Evolutionary conservation across 2,329 filamentous ascomycete species (phyloP), one percentile per base, ranked within the genome.

Genomic region (Periconia digitata): DNA sequence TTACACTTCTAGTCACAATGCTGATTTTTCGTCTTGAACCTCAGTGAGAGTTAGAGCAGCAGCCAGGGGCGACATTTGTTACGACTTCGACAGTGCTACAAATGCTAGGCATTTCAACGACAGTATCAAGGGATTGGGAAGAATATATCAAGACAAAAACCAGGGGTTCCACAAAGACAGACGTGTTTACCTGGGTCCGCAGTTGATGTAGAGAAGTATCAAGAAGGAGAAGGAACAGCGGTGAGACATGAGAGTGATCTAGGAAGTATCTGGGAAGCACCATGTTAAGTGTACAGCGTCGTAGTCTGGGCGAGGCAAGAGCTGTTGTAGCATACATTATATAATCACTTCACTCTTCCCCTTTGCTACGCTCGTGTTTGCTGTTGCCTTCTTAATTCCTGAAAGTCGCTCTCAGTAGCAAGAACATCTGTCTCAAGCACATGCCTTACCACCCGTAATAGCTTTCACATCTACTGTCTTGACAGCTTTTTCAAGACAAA

Each of bases 21-120:
- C n/a, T n/a, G n/a, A n/a, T n/a, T n/a, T 32, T n/a, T n/a, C n/a
- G n/a, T n/a, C n/a, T n/a, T n/a, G n/a, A n/a, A n/a, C n/a, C n/a
- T n/a, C n/a, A n/a, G n/a, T 58, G 21, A 43, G 58, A 20, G 59
- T 61, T 16, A 35, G 57, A 2, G 60, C 57, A 3, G 56, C 59
- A 15, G 39, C 40, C 10, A 22, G 42, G 27, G 60, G 56, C 4
- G 58, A 62, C 40, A 46, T 58, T 2, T 54, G 49, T 4, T 60
- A 48, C 45, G 59, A 60, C n/a, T 63, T 63, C 43, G 54, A 58
- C 7, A 51, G 22, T 20, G 43, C 51, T 40, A 41, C 24, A 16
- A 41, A 53, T 20, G 57, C 60, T 8, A 37, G 20, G 18, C 41
- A 34, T 5, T 59, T 58, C 43, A 58, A 60, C 41, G 45, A 47